These are phyloP conservation scores for Lactarius quietus DNA, from an alignment of 768 basidiomycete species.

Conservation along the genomic window DNA sequence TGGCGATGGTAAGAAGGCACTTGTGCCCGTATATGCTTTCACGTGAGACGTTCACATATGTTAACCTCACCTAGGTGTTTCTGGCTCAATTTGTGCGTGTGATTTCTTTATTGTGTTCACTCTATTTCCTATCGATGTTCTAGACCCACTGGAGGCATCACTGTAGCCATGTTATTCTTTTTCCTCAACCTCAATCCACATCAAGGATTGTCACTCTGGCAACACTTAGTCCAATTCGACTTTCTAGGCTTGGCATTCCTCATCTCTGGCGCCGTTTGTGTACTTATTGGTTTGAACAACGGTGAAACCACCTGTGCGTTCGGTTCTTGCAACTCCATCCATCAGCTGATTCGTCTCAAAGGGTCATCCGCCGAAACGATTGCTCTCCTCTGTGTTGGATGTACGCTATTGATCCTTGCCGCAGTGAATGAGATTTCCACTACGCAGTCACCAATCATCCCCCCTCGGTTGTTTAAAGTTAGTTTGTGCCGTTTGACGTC, in stretches of 20 bases:
- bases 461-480: slow-evolving; percentile 71
- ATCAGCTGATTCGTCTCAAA: slow-evolving; percentile 28
- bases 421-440: slow-evolving; percentile 60
- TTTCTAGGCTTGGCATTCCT: slow-evolving; percentile 63
- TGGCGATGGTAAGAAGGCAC: slow-evolving; percentile 64
- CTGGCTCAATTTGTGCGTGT: slow-evolving; percentile 66
- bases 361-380: slow-evolving; percentile 60
- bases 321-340: background rate
- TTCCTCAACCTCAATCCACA: slow-evolving; percentile 82
- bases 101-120: background rate
- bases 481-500: slow-evolving; percentile 9
- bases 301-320: slow-evolving; percentile 63
- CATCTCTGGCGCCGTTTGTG: slow-evolving; percentile 56
- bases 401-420: slow-evolving; percentile 47
- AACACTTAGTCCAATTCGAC: slow-evolving; percentile 65
- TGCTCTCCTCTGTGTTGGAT: slow-evolving; percentile 56
- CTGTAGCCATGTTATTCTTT: slow-evolving; percentile 57
- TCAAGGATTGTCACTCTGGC: slow-evolving; percentile 50
- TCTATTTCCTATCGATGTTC: slow-evolving; percentile 4
- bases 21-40: slow-evolving; percentile 11
- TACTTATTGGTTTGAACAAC: slow-evolving; percentile 71
- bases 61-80: slow-evolving; percentile 52
- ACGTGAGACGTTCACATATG: background rate
- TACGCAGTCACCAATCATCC: slow-evolving; percentile 63
- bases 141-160: slow-evolving; percentile 72